Conservation (phyloP, 1,284 basidiomycete species). For the Boletus sp. region DNA sequence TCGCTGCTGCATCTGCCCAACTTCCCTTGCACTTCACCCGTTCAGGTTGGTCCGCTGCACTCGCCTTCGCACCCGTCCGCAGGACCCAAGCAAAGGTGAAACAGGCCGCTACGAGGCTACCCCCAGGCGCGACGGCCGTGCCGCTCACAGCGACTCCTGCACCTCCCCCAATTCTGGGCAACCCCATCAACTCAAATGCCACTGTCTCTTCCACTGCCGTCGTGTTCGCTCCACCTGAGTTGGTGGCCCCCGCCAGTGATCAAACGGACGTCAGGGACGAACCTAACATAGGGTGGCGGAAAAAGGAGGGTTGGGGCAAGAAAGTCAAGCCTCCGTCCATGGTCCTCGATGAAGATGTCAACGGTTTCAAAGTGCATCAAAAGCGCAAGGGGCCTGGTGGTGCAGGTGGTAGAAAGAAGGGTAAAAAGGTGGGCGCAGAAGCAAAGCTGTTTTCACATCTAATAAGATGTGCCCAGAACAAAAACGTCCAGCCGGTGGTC, state of each 20-base stretch:
- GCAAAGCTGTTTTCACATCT: constrained; percentile 2
- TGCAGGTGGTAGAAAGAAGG: constrained; percentile 49
- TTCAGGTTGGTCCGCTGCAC: constrained; percentile 70
- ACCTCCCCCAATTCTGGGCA: constrained; percentile 16
- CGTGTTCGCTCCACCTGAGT: constrained; percentile 64
- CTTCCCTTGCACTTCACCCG: constrained; percentile 38
- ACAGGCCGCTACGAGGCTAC: constrained; percentile 46
- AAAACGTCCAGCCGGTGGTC: constrained; percentile 45
- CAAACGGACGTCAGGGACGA: constrained; percentile 26
- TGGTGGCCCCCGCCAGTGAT: constrained; percentile 39
- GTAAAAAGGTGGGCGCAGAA: constrained; percentile 52
- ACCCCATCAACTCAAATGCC: constrained; percentile 17
- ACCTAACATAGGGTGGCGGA: constrained; percentile 21
- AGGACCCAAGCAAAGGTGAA: constrained; percentile 56
- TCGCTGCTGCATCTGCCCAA: constrained; percentile 9
- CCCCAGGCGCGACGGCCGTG: constrained; percentile 51
- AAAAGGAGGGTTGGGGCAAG: constrained; percentile 68
- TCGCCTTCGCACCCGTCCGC: constrained; percentile 77
- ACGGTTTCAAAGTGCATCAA: constrained; percentile 65
- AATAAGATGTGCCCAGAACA: constrained; percentile 45
- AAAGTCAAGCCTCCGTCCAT: constrained; percentile 86
- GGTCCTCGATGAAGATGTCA: constrained; percentile 82
- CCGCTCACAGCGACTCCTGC: constrained; percentile 23
- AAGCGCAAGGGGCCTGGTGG: constrained; percentile 40
- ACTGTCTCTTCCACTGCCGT: constrained; percentile 64